These are phyloP conservation scores for Butyriboletus appendiculatus DNA, from an alignment of 1,284 basidiomycete genomes.

Conservation along the genomic window DNA sequence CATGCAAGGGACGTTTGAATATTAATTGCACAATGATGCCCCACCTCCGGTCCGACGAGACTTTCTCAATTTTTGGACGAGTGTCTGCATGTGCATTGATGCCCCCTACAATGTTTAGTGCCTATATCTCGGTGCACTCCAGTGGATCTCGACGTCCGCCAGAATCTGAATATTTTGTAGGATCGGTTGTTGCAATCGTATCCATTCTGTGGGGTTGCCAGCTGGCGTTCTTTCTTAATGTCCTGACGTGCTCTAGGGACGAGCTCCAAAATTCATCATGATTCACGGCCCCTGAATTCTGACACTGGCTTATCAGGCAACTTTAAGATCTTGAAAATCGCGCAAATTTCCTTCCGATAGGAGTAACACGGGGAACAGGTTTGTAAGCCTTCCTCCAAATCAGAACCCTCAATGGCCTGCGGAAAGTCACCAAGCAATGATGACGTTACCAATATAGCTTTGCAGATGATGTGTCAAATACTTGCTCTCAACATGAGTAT, in stretches of 20 bases:
- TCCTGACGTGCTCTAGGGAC: not conserved
- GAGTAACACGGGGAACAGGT: not conserved
- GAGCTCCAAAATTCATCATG: not conserved
- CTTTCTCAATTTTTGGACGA: not conserved
- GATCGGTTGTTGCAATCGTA: not conserved
- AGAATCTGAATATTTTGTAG: not conserved
- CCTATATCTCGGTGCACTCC: not conserved
- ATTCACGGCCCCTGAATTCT: constrained; percentile 4
- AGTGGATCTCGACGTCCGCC: not conserved
- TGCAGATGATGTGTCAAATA: not conserved
- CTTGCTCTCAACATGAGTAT: not conserved
- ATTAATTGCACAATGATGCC: not conserved
- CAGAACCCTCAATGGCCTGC: not conserved
- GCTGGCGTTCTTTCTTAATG: not conserved
- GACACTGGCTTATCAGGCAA: not conserved
- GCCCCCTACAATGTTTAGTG: not conserved
- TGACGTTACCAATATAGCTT: not conserved
- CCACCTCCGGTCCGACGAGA: not conserved
- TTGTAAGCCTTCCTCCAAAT: not conserved
- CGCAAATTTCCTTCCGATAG: not conserved
- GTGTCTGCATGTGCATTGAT: not conserved
- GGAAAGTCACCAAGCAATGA: not conserved
- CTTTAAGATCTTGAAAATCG: not conserved
- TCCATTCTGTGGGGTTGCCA: not conserved
- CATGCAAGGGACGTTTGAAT: not conserved